Base-by-base conservation (phyloP, 2,329 filamentous ascomycete genomes). In the Shiraia sp. region DNA sequence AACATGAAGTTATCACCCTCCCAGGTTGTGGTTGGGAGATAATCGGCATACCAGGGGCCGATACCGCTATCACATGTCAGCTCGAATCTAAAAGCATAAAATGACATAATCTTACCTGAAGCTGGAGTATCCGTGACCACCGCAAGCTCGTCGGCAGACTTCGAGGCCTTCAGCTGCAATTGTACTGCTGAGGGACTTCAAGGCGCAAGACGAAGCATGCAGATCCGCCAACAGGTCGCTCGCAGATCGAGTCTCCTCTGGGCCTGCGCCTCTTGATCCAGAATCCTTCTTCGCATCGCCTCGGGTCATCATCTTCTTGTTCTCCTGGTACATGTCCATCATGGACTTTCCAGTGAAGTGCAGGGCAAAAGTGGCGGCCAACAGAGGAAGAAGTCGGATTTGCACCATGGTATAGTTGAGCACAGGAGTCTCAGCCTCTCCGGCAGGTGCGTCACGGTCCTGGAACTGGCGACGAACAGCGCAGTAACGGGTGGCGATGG, bases 1-100 rank as follows among this genome's bases (percentile, higher is more conserved):
- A 90, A 75, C 86, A 90, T 89, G 73, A 87, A 90, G 74, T 88
- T 89, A 72, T 89, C 87, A 31, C 87, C 87, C 65, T 90, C 87
- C 83, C 84, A 88, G 8, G 85, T 88, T 3, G 75, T 72, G 0
- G 80, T 86, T 12, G 87, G 86, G 1, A 90, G 75, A 63, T 90
- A 89, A 65, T 90, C 86, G 19, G 86, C 78, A 57, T 89, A 90
- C 79, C 81, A 87, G 13, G 79, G 72, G 1, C 86, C 86, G 53
- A 91, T 88, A n/a, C 87, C 87, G 40, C 82, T 63, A 15, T 36
- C 6, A 3, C 14, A 3, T 10, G 43, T 59, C 41, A 57, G 46
- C 40, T 12, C 31, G 12, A 34, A 7, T 8, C 27, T 4, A 26
- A 6, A n/a, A 13, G 19, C 5, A n/a, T 19, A 32, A 30, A 30